phyloP scores from a whole-genome alignment of 2,329 filamentous ascomycete species.

The Claviceps sp. region DNA sequence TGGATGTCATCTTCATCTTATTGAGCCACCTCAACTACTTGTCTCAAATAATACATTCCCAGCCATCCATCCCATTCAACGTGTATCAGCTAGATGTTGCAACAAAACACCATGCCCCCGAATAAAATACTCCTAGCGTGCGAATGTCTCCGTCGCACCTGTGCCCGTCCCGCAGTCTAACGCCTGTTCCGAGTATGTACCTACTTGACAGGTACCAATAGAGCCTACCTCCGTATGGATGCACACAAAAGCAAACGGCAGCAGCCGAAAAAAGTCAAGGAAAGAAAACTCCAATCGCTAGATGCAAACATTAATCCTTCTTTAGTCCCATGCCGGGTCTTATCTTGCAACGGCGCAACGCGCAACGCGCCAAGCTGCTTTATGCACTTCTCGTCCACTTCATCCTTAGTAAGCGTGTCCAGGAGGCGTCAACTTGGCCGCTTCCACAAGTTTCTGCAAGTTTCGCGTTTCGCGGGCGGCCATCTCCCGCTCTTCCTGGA shows the following conservation, averaged over 20 bases:
- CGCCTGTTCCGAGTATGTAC: not conserved
- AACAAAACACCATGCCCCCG: constrained; percentile 3
- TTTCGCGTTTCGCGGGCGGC: constrained; percentile 58
- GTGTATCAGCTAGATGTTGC: constrained; percentile 3
- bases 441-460: constrained; percentile 53
- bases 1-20: not conserved
- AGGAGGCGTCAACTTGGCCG: constrained; percentile 43
- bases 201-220: too few species aligned
- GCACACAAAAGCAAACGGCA: constrained; percentile 10
- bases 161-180: not conserved
- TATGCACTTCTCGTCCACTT: too few species aligned
- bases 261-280: not conserved
- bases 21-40: not conserved
- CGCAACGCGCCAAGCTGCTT: too few species aligned
- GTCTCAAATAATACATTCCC: not conserved
- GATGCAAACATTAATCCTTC: constrained; percentile 16
- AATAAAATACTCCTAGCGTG: constrained; percentile 2
- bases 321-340: not conserved
- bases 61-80: not conserved
- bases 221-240: constrained; percentile 8
- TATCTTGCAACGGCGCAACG: too few species aligned
- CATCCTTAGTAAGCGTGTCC: constrained; percentile 4
- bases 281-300: constrained; percentile 25
- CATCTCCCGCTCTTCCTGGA: constrained; percentile 63
- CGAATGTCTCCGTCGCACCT: not conserved